Percentiles rank a stretch among this genome's conserved stretches.
phyloP scores from a whole-genome alignment of 257 asterid species.

The Plantago elongata region DNA sequence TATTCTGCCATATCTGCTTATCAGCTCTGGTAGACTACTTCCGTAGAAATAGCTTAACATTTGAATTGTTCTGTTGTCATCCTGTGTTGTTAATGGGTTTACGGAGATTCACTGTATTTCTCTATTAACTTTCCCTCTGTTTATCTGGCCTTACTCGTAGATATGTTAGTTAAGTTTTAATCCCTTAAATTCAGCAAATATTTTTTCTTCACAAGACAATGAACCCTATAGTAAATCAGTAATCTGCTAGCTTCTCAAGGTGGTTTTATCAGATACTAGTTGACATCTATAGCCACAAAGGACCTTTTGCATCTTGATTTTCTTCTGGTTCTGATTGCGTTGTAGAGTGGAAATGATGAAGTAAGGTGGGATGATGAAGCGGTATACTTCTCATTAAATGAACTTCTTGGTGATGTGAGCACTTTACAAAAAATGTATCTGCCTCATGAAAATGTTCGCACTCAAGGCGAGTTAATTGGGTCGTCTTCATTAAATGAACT shows the following conservation, averaged over 20 bases:
- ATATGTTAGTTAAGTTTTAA: neutral
- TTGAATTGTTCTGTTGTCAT: neutral
- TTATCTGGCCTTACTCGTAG: neutral
- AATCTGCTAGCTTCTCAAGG: neutral
- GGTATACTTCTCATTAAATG: constrained; percentile 27
- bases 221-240: too few relatives aligned
- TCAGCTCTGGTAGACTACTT: neutral
- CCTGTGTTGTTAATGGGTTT: neutral
- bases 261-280: constrained; percentile 2
- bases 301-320: neutral
- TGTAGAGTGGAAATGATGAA: constrained; percentile 24
- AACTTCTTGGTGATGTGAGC: constrained; percentile 7
- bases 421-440: constrained; percentile 14
- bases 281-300: too few relatives aligned
- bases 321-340: constrained; percentile 7
- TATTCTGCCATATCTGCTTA: neutral
- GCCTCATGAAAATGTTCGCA: neutral
- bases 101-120: too few relatives aligned
- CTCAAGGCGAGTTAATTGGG: constrained; percentile 27
- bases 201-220: neutral
- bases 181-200: neutral
- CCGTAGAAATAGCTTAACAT: neutral
- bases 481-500: too few relatives aligned
- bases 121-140: too few relatives aligned
- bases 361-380: constrained; percentile 19